phyloP scores from a whole-genome alignment of 345 rosid genomes.

The Odontarrhena argentea region DNA sequence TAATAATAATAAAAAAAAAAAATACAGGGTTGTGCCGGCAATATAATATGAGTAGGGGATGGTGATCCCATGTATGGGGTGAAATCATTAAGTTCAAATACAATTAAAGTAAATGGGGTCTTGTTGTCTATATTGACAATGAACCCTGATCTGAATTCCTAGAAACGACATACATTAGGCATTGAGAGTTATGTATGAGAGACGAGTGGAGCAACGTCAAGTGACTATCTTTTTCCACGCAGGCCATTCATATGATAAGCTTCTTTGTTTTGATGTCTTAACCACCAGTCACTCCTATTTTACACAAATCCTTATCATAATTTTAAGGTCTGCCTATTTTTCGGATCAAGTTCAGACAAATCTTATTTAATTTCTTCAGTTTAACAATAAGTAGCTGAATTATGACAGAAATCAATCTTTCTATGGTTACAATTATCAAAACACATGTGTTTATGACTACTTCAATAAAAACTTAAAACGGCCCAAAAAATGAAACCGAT shows the following conservation, averaged over 20 bases:
- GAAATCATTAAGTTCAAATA: no score
- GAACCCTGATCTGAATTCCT: neutral
- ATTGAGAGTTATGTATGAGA: neutral
- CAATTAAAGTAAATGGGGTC: no score
- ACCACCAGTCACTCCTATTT: conserved; percentile 38
- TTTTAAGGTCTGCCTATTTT: conserved; percentile 7
- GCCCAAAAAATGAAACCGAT: no score
- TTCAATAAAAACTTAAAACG: no score
- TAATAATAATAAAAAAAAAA: no score
- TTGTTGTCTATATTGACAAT: neutral
- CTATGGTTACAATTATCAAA: neutral
- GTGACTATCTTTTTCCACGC: conserved; percentile 27
- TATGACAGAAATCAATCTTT: neutral
- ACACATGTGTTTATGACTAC: no score
- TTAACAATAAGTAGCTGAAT: neutral
- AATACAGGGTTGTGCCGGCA: no score
- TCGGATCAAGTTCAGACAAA: neutral
- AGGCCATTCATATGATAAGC: conserved; percentile 36
- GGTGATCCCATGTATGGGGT: no score
- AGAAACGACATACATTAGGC: conserved; percentile 25
- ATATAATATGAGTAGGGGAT: no score
- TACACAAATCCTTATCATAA: conserved; percentile 2
- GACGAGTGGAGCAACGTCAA: conserved; percentile 34
- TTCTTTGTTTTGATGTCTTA: conserved; percentile 31
- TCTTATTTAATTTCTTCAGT: neutral